These are phyloP conservation scores for Eimeria zaria DNA, from an alignment of 169 alveolate genomes.

Conservation along the genomic window DNA sequence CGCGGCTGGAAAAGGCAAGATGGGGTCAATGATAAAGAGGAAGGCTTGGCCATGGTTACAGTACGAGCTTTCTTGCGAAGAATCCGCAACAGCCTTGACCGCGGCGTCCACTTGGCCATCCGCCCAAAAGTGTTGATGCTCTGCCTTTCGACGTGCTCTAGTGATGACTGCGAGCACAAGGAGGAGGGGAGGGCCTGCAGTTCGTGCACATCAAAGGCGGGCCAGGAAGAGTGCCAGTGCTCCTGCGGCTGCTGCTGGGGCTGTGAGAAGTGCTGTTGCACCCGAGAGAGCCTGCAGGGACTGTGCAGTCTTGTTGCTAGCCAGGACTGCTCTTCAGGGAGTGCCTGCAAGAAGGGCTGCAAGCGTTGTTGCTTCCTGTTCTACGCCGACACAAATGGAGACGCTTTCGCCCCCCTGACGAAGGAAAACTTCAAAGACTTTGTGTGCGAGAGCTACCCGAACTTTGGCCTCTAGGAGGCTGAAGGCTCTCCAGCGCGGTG, in stretches of 20 bases:
- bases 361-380: conserved; percentile 64
- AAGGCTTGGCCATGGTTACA: conserved; percentile 19
- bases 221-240: conserved; percentile 17
- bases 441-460: conserved; percentile 44
- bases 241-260: conserved; percentile 35
- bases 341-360: conserved; percentile 27
- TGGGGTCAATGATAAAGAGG: not conserved
- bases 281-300: conserved; percentile 52
- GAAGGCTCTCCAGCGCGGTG: not conserved
- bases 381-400: conserved; percentile 71
- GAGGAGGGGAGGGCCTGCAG: not conserved
- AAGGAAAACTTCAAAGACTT: conserved; percentile 25
- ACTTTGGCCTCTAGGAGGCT: conserved; percentile 23
- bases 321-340: conserved; percentile 28
- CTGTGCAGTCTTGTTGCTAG: conserved; percentile 32
- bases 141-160: conserved; percentile 24
- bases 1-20: conserved; percentile 46
- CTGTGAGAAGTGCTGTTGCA: not conserved
- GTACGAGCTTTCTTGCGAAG: conserved; percentile 50
- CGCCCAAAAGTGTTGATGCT: conserved; percentile 72
- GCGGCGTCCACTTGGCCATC: conserved; percentile 44
- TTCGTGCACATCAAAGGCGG: conserved; percentile 5
- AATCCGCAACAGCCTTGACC: conserved; percentile 59
- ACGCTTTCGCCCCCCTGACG: conserved; percentile 67
- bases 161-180: conserved; percentile 24